Percentiles rank a stretch among this genome's conserved stretches.
These are phyloP conservation scores for Colletotrichum sp. DNA, from an alignment of 2,329 filamentous ascomycete genomes.

Conservation along the genomic window DNA sequence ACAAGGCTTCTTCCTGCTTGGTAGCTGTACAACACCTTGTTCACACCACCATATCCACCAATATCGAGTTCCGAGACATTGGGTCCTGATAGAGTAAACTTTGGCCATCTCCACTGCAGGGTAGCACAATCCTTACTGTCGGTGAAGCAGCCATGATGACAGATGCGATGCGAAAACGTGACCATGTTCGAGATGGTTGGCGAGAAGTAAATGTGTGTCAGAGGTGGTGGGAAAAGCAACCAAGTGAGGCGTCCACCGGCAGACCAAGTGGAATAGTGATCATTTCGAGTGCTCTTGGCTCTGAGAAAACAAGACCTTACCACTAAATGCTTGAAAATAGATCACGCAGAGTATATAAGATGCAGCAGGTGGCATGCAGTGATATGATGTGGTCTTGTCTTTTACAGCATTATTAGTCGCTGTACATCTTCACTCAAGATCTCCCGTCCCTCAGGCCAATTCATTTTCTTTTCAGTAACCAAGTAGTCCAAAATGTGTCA, in stretches of 20 bases:
- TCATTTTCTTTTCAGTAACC: not conserved
- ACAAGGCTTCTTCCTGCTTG: not conserved
- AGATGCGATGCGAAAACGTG: not conserved
- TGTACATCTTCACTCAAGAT: not conserved
- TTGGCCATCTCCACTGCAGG: not conserved
- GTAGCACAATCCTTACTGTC: not conserved
- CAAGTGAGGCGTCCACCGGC: slow-evolving; percentile 23
- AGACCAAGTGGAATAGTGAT: not conserved
- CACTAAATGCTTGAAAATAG: not conserved
- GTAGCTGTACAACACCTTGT: not conserved
- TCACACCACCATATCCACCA: not conserved
- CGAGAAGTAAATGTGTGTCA: not conserved
- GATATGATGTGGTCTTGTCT: not conserved
- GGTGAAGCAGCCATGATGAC: not conserved
- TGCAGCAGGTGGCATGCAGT: not conserved
- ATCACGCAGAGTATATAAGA: slow-evolving; percentile 6
- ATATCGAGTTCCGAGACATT: slow-evolving; percentile 22
- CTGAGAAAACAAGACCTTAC: not conserved
- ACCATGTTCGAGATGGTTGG: slow-evolving; percentile 15
- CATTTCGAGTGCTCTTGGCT: not conserved
- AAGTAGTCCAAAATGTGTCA: slow-evolving; percentile 51
- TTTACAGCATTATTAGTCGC: not conserved
- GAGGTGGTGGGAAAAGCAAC: slow-evolving; percentile 3
- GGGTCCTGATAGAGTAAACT: not conserved
- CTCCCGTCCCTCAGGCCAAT: no score